Percentiles rank a stretch among this genome's conserved stretches.
Evolutionary conservation across 495 filamentous ascomycete species (phyloP).

Genomic region (Sporormia fimetaria): DNA sequence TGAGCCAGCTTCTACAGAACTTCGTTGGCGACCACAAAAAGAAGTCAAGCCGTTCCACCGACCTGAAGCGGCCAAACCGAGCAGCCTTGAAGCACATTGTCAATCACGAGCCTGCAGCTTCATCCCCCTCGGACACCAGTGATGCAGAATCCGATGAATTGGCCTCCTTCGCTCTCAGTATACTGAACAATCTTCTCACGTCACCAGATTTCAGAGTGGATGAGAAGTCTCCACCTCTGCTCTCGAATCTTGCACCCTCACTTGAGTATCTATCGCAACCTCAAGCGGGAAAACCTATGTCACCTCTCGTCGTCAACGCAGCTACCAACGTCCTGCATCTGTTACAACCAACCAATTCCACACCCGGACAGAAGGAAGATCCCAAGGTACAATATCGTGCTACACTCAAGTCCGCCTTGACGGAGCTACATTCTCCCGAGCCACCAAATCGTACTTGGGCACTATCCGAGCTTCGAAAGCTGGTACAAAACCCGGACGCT

Average conservation of each 20-base stretch:
- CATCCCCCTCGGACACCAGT: neutral
- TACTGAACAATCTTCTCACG: slow-evolving; percentile 15
- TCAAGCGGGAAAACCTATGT: neutral
- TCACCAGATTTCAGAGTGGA: slow-evolving; percentile 17
- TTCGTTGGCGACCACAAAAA: slow-evolving; percentile 30
- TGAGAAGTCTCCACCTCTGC: neutral
- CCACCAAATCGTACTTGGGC: slow-evolving; percentile 71
- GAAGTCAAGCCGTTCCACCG: slow-evolving; percentile 11
- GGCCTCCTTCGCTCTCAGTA: slow-evolving; percentile 22
- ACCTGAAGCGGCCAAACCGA: slow-evolving; percentile 8
- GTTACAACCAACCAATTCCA: neutral
- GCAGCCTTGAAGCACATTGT: slow-evolving; percentile 11
- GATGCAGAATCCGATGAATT: slow-evolving; percentile 21
- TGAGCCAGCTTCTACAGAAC: slow-evolving; percentile 44
- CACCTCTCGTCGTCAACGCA: slow-evolving; percentile 13
- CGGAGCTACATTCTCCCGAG: slow-evolving; percentile 62
- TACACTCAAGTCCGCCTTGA: slow-evolving; percentile 53
- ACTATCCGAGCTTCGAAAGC: slow-evolving; percentile 53
- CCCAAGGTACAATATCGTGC: slow-evolving; percentile 1
- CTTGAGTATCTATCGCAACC: slow-evolving; percentile 10
- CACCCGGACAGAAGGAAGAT: neutral
- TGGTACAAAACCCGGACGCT: slow-evolving; percentile 37
- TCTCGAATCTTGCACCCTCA: slow-evolving; percentile 4
- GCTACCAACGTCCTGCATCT: slow-evolving; percentile 6
- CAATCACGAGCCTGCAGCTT: neutral